Evolutionary conservation across 768 basidiomycete genomes (phyloP).

Genomic region (Mrakia hoshinonis): DNA sequence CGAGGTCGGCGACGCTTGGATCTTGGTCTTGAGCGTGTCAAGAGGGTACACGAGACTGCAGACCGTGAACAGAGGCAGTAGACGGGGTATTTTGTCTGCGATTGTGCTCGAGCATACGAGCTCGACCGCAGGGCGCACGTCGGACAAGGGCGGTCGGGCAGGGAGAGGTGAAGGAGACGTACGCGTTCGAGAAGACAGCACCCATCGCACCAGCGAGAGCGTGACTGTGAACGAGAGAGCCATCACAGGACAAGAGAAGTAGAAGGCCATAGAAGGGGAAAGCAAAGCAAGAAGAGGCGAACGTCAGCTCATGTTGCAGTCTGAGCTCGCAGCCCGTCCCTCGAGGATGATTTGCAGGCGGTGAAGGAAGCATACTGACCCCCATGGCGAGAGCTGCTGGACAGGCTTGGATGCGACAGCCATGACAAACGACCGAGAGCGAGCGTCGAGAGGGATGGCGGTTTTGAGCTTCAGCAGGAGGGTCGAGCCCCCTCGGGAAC

Average conservation of each 20-base stretch:
- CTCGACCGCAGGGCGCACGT: constrained; percentile 17
- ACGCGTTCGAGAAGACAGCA: constrained; percentile 89
- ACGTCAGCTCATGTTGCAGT: neutral
- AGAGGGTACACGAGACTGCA: constrained; percentile 85
- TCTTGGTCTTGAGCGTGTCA: constrained; percentile 90
- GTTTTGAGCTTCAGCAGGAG: too few relatives aligned
- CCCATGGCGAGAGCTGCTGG: constrained; percentile 26
- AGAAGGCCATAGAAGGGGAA: neutral
- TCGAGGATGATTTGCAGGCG: neutral
- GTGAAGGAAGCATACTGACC: constrained; percentile 3
- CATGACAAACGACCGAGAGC: neutral
- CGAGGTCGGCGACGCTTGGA: constrained; percentile 57
- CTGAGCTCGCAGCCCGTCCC: neutral
- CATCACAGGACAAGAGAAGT: neutral
- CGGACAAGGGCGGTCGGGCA: neutral
- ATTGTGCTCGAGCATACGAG: neutral
- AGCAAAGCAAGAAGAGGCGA: neutral
- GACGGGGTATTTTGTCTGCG: neutral
- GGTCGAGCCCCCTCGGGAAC: too few relatives aligned
- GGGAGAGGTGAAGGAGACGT: constrained; percentile 41
- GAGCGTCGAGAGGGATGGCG: too few relatives aligned
- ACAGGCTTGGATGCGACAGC: neutral
- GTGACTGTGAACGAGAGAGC: constrained; percentile 46
- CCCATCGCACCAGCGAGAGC: constrained; percentile 89
- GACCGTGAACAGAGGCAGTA: neutral